Base-by-base conservation (phyloP, 305 asterid genomes). In the Fraxinus baroniana region DNA sequence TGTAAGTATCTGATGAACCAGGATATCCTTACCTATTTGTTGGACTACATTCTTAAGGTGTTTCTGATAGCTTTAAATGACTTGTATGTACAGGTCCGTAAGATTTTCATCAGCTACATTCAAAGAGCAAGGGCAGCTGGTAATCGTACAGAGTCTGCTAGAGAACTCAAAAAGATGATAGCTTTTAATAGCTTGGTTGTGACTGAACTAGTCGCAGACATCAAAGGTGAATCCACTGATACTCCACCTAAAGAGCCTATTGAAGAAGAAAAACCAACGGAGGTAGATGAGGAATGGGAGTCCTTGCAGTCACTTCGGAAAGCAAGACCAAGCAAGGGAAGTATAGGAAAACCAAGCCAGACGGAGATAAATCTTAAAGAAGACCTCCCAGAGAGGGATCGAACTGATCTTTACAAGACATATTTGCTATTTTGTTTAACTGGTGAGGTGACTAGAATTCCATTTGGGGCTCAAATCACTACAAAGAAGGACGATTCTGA, bases 351-450 rank as follows among this genome's bases (percentile, higher is more conserved):
- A 88, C 86, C 88, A 62, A 70, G 88, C 83, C 99, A 94, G 84
- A 89, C 90, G 35, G 99, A 97, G 91, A 97, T 97, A 79, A 93
- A 85, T 78, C 96, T 94, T 22, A 93, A 83, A 88, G 97, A 94
- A 74, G 99, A 97, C 87, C 97, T 97, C 70, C 92, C 97, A 24
- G 94, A 91, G 57, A 91, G 95, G 85, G 98, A 97, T 5, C 88
- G 97, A 87, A 85, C 93, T 12, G 97, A 94, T 84, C 95, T 94
- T 66, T 97, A 97, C 90, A 97, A 93, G 90, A 91, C 98, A 49
- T 97, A 93, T 89, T 86, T 97, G 85, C 89, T 91, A 75, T 97
- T 72, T 80, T 97, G 99, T 89, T 83, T 93, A 74, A 93, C 96
- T 12, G 98, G 99, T 80, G 93, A 93, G 88, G 97, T 91, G 70